Evolutionary conservation across 2,329 filamentous ascomycete species (phyloP).

Genomic region (Neurospora crassa): DNA sequence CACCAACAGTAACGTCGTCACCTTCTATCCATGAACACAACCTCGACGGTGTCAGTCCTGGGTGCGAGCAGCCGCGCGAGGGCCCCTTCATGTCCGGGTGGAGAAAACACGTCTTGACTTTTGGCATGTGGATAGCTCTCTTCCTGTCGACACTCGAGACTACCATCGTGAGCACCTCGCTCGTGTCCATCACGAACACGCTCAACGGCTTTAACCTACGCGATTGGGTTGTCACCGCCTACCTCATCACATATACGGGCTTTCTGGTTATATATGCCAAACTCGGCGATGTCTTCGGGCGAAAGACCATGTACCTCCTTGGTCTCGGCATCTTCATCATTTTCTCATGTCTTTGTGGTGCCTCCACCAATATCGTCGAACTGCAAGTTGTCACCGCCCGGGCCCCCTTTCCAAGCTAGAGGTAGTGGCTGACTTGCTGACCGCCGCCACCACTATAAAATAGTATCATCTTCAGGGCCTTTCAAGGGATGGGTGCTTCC

Average conservation of each 20-base stretch:
- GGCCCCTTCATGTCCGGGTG: background rate
- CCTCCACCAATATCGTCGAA: conserved; percentile 12
- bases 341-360: conserved; percentile 31
- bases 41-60: background rate
- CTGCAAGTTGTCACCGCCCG: conserved; percentile 24
- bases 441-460: background rate
- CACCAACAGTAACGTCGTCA: background rate
- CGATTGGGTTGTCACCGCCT: conserved; percentile 39
- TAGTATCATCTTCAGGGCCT: conserved; percentile 21
- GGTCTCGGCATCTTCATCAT: conserved; percentile 26
- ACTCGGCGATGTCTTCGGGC: conserved; percentile 35
- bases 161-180: conserved; percentile 41
- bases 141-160: conserved; percentile 38
- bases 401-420: background rate
- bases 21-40: background rate
- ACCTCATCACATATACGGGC: conserved; percentile 39
- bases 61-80: background rate
- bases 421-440: background rate
- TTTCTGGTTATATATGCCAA: conserved; percentile 34
- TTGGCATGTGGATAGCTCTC: conserved; percentile 12
- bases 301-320: conserved; percentile 27
- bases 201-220: conserved; percentile 26
- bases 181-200: conserved; percentile 33
- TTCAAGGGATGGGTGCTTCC: conserved; percentile 37
- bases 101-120: background rate